A percentile compares a stretch with the other conserved stretches of the same genome.
Evolutionary conservation across 202 grass and related monocot genomes (phyloP).

Genomic region (Carex arenaria): DNA sequence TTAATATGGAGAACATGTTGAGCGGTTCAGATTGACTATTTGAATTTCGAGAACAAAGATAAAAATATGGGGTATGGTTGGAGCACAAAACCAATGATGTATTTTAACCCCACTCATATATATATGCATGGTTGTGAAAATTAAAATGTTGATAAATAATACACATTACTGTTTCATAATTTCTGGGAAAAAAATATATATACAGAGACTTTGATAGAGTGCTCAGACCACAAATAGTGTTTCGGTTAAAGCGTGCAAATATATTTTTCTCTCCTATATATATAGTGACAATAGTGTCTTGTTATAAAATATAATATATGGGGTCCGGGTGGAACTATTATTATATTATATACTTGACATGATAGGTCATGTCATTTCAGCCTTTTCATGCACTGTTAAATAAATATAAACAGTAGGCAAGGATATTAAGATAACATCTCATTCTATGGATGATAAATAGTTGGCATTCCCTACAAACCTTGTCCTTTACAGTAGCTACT

Average conservation of each 20-base stretch:
- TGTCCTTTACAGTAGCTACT: background rate
- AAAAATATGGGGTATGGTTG: no score
- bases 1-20: no score
- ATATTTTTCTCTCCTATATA: background rate
- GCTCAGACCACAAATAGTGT: slow-evolving; percentile 8
- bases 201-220: background rate
- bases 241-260: slow-evolving; percentile 16
- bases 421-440: slow-evolving; percentile 16
- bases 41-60: no score
- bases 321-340: background rate
- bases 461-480: background rate
- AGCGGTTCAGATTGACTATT: no score
- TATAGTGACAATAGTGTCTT: background rate
- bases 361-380: slow-evolving; percentile 12
- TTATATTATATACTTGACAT: background rate
- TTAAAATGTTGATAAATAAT: background rate
- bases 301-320: background rate
- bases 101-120: no score
- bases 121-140: background rate
- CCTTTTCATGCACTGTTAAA: background rate
- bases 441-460: slow-evolving; percentile 14
- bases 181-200: background rate
- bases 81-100: no score
- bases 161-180: background rate
- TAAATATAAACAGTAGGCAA: slow-evolving; percentile 17